phyloP scores from a whole-genome alignment of 2,329 filamentous ascomycete genomes.

The Sporothrix variecibatus region DNA sequence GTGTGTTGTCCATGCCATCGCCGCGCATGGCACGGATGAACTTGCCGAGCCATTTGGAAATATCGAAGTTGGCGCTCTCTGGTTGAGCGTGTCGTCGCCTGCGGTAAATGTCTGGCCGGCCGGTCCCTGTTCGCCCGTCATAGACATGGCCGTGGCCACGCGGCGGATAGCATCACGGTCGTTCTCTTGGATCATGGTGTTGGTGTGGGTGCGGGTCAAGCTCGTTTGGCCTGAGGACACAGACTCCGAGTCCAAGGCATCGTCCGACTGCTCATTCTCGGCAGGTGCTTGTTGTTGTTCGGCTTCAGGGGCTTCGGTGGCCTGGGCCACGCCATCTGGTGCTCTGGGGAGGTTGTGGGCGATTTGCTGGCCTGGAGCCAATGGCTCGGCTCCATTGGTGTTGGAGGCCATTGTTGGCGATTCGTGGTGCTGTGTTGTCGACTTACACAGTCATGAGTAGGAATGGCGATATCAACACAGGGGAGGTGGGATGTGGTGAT shows the following conservation, averaged over 20 bases:
- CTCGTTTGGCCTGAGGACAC: constrained; percentile 53
- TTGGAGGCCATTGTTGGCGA: constrained; percentile 15
- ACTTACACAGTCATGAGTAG: not conserved
- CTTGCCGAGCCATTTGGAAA: constrained; percentile 59
- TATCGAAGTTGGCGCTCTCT: constrained; percentile 49
- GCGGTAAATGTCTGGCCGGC: constrained; percentile 48
- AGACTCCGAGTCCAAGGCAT: constrained; percentile 43
- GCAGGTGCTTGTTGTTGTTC: not conserved
- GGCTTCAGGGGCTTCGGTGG: not conserved
- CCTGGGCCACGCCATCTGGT: not conserved
- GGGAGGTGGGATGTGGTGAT: not conserved
- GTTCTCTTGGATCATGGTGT: constrained; percentile 24
- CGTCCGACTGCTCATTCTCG: constrained; percentile 36
- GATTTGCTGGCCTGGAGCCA: not conserved
- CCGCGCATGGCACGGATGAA: constrained; percentile 54
- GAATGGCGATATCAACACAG: not conserved
- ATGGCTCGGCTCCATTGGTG: not conserved
- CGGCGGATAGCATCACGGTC: constrained; percentile 27
- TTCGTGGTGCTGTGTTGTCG: not conserved
- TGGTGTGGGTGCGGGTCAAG: constrained; percentile 25
- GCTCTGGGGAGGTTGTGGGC: not conserved
- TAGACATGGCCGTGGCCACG: constrained; percentile 48
- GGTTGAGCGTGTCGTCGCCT: constrained; percentile 47
- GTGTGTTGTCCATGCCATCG: constrained; percentile 54
- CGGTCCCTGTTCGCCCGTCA: constrained; percentile 43